Evolutionary conservation across 2,329 filamentous ascomycete species (phyloP).

Genomic region (Cordyceps pruinosa): DNA sequence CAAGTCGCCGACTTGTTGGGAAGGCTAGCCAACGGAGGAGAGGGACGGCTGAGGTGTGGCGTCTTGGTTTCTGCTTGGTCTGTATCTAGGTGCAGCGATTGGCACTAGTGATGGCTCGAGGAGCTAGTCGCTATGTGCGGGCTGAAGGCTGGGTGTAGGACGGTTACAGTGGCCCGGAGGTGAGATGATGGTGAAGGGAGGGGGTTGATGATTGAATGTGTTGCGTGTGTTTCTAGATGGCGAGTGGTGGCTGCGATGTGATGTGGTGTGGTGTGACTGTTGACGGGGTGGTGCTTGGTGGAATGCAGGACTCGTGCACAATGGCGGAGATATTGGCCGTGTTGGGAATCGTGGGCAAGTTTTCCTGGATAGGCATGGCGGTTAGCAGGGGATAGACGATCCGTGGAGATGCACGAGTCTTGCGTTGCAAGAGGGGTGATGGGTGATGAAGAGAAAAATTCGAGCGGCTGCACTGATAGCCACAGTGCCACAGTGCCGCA

Average conservation of each 20-base stretch:
- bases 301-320: neutral
- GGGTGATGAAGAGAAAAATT: neutral
- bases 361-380: no score
- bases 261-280: neutral
- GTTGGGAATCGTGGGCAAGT: neutral
- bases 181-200: no score
- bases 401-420: slow-evolving; percentile 2
- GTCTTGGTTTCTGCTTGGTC: neutral
- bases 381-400: neutral
- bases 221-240: no score
- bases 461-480: neutral
- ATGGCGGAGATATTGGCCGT: neutral
- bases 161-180: no score
- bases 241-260: neutral
- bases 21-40: neutral
- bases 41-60: neutral
- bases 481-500: neutral
- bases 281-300: neutral
- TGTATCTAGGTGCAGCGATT: neutral
- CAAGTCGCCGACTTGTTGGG: neutral
- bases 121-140: neutral
- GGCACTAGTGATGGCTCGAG: neutral
- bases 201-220: no score
- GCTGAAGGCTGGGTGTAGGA: neutral
- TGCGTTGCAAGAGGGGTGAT: neutral